phyloP scores from a whole-genome alignment of 192 early-diverging fungal species.

The Thoreauomyces humboldtii region DNA sequence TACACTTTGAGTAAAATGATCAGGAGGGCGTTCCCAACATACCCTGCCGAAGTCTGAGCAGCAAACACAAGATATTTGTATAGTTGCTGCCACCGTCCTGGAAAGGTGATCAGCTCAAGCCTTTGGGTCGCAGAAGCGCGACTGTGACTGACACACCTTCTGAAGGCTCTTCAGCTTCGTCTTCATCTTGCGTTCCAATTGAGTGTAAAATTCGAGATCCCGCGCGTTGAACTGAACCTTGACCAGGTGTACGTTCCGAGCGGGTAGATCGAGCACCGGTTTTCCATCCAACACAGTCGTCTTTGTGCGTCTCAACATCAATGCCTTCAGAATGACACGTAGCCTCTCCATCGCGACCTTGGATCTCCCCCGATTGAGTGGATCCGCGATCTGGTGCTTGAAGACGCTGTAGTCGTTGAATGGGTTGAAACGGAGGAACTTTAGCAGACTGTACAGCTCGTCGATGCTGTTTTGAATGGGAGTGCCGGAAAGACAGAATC shows the following conservation, averaged over 20 bases:
- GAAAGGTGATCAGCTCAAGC: neutral
- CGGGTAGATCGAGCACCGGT: slow-evolving; percentile 63
- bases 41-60: slow-evolving; percentile 29
- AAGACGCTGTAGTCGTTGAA: slow-evolving; percentile 49
- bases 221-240: slow-evolving; percentile 44
- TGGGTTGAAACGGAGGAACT: slow-evolving; percentile 63
- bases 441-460: slow-evolving; percentile 68
- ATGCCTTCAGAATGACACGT: slow-evolving; percentile 55
- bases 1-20: no score
- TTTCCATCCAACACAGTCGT: slow-evolving; percentile 57
- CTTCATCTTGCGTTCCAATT: slow-evolving; percentile 39
- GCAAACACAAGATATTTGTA: slow-evolving; percentile 34
- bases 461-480: slow-evolving; percentile 67
- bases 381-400: slow-evolving; percentile 46
- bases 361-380: slow-evolving; percentile 34
- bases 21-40: neutral
- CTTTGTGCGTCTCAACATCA: slow-evolving; percentile 68
- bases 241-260: slow-evolving; percentile 43
- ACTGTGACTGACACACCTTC: slow-evolving; percentile 2
- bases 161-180: slow-evolving; percentile 12
- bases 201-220: slow-evolving; percentile 63
- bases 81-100: slow-evolving; percentile 26
- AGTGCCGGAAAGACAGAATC: slow-evolving; percentile 26
- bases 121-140: no score
- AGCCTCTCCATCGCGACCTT: slow-evolving; percentile 51